Evolutionary conservation across 2,329 filamentous ascomycete genomes (phyloP).

Genomic region (Neopestalotiopsis rosae): DNA sequence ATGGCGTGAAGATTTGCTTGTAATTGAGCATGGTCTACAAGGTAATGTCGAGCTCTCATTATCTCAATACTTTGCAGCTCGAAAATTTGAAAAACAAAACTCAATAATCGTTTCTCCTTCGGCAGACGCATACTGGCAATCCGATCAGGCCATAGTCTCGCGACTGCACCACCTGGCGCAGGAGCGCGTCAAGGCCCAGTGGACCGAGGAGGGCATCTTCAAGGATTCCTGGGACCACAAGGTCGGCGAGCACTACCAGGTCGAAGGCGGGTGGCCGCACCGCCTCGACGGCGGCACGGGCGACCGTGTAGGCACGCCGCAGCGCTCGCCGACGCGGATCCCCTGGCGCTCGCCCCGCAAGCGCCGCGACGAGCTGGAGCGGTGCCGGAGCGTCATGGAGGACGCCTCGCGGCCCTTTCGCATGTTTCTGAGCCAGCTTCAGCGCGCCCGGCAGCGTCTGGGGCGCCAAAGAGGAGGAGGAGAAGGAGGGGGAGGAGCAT

Average conservation of each 20-base stretch:
- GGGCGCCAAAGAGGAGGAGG: too few species aligned
- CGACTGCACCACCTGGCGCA: background rate
- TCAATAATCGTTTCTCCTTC: too few species aligned
- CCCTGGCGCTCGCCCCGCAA: background rate
- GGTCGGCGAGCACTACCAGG: background rate
- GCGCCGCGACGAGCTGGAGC: background rate
- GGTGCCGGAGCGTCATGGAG: background rate
- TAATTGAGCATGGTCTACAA: background rate
- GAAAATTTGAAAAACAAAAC: too few species aligned
- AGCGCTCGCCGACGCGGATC: background rate
- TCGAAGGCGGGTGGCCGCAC: background rate
- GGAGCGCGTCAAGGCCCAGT: background rate
- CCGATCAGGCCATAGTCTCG: conserved; percentile 15
- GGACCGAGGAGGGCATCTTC: background rate
- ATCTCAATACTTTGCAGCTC: too few species aligned
- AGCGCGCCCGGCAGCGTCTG: background rate
- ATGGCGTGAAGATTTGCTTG: conserved; percentile 1
- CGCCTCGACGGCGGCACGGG: background rate
- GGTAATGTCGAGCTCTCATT: background rate
- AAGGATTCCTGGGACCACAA: background rate
- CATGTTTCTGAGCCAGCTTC: background rate
- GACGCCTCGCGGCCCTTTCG: background rate
- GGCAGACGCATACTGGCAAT: conserved; percentile 4
- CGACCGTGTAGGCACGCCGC: background rate
- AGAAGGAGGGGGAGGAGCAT: too few species aligned